Conservation (phyloP, 345 rosid genomes). For the Populus deltoides region DNA sequence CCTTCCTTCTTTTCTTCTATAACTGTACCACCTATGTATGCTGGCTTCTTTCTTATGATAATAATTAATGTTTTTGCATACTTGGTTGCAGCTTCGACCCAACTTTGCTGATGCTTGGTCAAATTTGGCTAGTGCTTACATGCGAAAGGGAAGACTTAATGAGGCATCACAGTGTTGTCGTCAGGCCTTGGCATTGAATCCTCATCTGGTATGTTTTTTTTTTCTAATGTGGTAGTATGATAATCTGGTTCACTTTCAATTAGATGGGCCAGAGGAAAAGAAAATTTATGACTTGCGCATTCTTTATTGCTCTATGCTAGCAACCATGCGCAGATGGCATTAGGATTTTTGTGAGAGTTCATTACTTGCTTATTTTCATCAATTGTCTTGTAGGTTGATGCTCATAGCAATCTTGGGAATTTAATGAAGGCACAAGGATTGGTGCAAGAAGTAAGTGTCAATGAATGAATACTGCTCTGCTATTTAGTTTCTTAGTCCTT, state of each 20-base stretch:
- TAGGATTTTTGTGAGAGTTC: not conserved
- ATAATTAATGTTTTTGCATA: not conserved
- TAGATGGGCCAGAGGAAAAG: not conserved
- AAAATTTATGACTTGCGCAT: not conserved
- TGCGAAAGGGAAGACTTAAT: constrained; percentile 86
- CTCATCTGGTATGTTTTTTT: constrained; percentile 60
- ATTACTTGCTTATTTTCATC: constrained; percentile 10
- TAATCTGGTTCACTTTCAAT: not conserved
- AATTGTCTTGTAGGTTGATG: constrained; percentile 67
- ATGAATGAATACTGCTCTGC: constrained; percentile 1
- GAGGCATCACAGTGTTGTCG: constrained; percentile 98
- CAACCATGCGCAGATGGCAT: not conserved
- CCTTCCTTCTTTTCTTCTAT: not conserved
- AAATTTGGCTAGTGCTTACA: constrained; percentile 93
- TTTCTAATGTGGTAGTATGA: not conserved
- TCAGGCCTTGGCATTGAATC: constrained; percentile 87
- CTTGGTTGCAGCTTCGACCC: constrained; percentile 74
- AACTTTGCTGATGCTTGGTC: constrained; percentile 99
- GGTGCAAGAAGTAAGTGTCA: constrained; percentile 83
- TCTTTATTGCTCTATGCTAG: not conserved
- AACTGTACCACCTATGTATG: not conserved
- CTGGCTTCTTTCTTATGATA: not conserved
- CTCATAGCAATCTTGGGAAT: constrained; percentile 92
- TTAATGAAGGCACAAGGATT: constrained; percentile 93
- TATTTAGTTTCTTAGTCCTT: not conserved